These are phyloP conservation scores for Clarkia xantiana DNA, from an alignment of 345 rosid genomes.

Conservation along the genomic window DNA sequence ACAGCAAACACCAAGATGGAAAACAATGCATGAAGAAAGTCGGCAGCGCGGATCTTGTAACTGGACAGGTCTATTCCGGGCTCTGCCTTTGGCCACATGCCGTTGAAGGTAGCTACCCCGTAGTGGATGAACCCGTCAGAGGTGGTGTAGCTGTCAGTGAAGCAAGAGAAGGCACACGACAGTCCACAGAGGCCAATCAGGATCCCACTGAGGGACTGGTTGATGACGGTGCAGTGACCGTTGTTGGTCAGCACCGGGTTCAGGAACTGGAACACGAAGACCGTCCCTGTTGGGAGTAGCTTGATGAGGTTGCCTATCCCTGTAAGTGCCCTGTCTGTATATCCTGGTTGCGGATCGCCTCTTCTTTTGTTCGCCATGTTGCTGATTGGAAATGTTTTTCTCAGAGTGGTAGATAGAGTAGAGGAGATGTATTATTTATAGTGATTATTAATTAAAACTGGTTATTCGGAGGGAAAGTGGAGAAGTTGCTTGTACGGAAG, in stretches of 20 bases:
- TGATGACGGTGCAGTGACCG: constrained; percentile 37
- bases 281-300: constrained; percentile 87
- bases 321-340: constrained; percentile 28
- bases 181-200: constrained; percentile 50
- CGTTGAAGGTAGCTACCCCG: constrained; percentile 43
- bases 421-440: too few species aligned
- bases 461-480: too few species aligned
- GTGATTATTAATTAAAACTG: too few species aligned
- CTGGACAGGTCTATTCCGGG: constrained; percentile 27
- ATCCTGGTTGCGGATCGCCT: constrained; percentile 5
- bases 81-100: constrained; percentile 46
- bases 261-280: constrained; percentile 67
- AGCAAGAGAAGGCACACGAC: constrained; percentile 50
- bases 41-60: constrained; percentile 39
- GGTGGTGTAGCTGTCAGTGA: constrained; percentile 62
- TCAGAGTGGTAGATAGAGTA: too few species aligned
- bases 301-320: constrained; percentile 60
- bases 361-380: too few species aligned
- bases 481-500: too few species aligned
- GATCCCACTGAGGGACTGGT: constrained; percentile 39
- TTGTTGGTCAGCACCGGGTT: constrained; percentile 63
- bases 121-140: constrained; percentile 32
- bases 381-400: too few species aligned
- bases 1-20: constrained; percentile 38
- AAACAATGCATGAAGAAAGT: constrained; percentile 50